phyloP scores from a whole-genome alignment of 2,329 filamentous ascomycete species.

The Pyrenochaeta sp. region DNA sequence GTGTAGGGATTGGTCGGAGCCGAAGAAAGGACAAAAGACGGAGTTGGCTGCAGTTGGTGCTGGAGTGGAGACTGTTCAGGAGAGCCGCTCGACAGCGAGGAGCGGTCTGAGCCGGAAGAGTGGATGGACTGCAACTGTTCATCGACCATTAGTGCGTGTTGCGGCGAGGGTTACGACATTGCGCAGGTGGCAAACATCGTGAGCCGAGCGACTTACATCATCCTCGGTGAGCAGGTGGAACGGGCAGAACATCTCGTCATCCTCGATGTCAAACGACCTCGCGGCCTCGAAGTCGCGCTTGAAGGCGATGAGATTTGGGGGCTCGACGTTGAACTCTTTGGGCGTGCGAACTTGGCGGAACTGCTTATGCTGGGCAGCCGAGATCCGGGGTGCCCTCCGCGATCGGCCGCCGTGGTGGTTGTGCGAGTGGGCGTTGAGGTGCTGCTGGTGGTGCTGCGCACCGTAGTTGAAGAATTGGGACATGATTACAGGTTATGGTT shows the following conservation, averaged over 20 bases:
- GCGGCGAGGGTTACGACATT: slow-evolving; percentile 28
- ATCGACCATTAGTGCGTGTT: slow-evolving; percentile 42
- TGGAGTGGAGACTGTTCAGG: slow-evolving; percentile 91
- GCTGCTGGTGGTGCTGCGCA: slow-evolving; percentile 54
- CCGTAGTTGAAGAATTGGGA: slow-evolving; percentile 59
- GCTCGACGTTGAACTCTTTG: slow-evolving; percentile 79
- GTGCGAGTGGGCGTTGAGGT: slow-evolving; percentile 67
- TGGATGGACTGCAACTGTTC: slow-evolving; percentile 86
- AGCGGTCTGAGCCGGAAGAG: slow-evolving; percentile 88
- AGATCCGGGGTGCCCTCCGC: slow-evolving; percentile 81
- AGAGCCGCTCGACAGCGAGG: slow-evolving; percentile 92
- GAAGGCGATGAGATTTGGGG: slow-evolving; percentile 78
- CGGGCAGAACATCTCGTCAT: slow-evolving; percentile 95
- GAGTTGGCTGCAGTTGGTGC: slow-evolving; percentile 75
- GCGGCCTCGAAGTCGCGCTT: slow-evolving; percentile 89
- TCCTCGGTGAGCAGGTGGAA: slow-evolving; percentile 85
- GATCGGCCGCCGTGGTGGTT: slow-evolving; percentile 85
- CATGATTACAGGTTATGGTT: slow-evolving; percentile 46
- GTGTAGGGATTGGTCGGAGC: slow-evolving; percentile 63
- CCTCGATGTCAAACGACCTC: slow-evolving; percentile 92
- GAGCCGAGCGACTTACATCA: slow-evolving; percentile 69
- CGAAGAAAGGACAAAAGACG: slow-evolving; percentile 74
- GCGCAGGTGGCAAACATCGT: slow-evolving; percentile 31
- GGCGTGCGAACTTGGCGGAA: slow-evolving; percentile 84
- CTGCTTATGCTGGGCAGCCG: slow-evolving; percentile 84